Percentiles rank a stretch among this genome's conserved stretches.
Evolutionary conservation across 169 alveolate species (phyloP).

Genomic region (Plasmodium yoelii): DNA sequence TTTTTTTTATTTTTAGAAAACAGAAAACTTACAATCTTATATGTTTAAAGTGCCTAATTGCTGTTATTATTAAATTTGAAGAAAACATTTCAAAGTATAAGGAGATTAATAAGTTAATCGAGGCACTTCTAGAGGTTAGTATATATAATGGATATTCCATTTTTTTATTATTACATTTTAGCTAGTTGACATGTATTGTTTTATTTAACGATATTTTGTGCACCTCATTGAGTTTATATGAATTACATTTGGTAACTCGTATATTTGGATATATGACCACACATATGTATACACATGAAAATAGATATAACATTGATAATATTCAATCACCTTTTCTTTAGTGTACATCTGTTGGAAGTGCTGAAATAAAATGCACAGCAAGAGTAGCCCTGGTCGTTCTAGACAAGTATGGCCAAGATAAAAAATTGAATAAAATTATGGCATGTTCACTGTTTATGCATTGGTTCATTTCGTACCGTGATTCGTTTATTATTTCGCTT

Average conservation of each 20-base stretch:
- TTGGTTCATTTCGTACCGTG: too few relatives aligned
- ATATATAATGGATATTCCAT: neutral
- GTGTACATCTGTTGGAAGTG: conserved; percentile 75
- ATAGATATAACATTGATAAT: neutral
- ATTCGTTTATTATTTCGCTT: too few relatives aligned
- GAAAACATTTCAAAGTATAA: conserved; percentile 65
- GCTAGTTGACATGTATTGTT: too few relatives aligned
- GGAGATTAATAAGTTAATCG: conserved; percentile 48
- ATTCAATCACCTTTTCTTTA: neutral
- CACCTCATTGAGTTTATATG: neutral
- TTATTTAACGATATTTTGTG: neutral
- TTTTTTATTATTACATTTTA: too few relatives aligned
- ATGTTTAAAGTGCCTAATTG: conserved; percentile 60
- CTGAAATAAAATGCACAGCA: conserved; percentile 76
- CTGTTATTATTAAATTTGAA: conserved; percentile 67
- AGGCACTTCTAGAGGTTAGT: conserved; percentile 69
- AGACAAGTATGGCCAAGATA: conserved; percentile 27
- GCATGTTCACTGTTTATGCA: too few relatives aligned
- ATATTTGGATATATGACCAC: neutral
- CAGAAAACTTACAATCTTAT: conserved; percentile 69
- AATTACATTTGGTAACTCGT: neutral
- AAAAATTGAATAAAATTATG: neutral
- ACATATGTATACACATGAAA: neutral
- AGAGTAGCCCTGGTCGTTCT: conserved; percentile 70
- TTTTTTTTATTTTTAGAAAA: conserved; percentile 25